Evolutionary conservation across 2,329 filamentous ascomycete species (phyloP).

Genomic region (Diaporthe australafricana): DNA sequence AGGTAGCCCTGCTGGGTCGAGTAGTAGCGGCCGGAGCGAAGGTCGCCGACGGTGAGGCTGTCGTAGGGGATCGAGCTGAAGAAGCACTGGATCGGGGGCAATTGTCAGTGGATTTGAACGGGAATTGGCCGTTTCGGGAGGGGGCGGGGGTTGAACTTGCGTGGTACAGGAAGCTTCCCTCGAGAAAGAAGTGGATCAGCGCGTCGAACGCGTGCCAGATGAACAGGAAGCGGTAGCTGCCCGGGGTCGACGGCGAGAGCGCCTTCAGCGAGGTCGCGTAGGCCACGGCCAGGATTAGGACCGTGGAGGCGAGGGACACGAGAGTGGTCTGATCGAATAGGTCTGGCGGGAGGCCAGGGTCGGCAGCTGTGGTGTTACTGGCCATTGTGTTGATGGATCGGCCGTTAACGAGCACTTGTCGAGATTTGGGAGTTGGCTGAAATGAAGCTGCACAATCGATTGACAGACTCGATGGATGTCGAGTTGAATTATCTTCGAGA

Average conservation of each 20-base stretch:
- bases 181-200: slow-evolving; percentile 89
- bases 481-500: neutral
- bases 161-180: slow-evolving; percentile 92
- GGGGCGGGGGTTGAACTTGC: neutral
- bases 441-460: neutral
- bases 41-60: slow-evolving; percentile 46
- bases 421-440: neutral
- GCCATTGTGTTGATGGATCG: slow-evolving; percentile 20
- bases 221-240: slow-evolving; percentile 80
- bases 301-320: slow-evolving; percentile 66
- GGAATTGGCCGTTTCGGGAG: neutral
- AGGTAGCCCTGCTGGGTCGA: slow-evolving; percentile 66
- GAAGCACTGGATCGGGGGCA: slow-evolving; percentile 70
- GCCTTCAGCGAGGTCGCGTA: slow-evolving; percentile 60
- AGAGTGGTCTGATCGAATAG: slow-evolving; percentile 71
- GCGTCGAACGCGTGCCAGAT: slow-evolving; percentile 96
- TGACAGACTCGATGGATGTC: neutral
- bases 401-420: neutral
- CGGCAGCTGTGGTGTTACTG: slow-evolving; percentile 15
- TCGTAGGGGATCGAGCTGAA: slow-evolving; percentile 65
- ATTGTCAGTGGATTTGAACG: slow-evolving; percentile 1
- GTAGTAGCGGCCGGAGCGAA: slow-evolving; percentile 51
- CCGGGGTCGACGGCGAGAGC: slow-evolving; percentile 61
- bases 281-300: slow-evolving; percentile 63
- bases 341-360: slow-evolving; percentile 59